phyloP scores from a whole-genome alignment of 805 yeast genomes.

The Ogataea sp. region DNA sequence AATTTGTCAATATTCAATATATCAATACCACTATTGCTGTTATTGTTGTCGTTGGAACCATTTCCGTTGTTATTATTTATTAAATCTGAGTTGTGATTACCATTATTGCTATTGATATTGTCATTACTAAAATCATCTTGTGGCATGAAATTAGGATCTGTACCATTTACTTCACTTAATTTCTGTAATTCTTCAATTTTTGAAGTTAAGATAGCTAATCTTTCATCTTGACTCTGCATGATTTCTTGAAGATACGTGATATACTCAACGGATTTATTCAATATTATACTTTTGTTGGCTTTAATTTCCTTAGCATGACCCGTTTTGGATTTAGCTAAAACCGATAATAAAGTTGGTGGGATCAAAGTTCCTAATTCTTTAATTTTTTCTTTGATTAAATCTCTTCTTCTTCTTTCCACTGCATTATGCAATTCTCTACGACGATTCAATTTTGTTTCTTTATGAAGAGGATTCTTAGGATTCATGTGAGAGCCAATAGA shows the following conservation, averaged over 20 bases:
- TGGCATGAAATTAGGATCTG: neutral
- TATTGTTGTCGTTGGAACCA: conserved; percentile 1
- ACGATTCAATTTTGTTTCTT: conserved; percentile 67
- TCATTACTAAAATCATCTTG: neutral
- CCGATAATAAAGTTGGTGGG: conserved; percentile 63
- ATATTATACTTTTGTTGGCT: conserved; percentile 76
- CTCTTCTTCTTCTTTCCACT: conserved; percentile 88
- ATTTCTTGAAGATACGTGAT: conserved; percentile 58
- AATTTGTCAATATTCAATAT: conserved; percentile 7
- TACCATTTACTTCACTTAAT: conserved; percentile 1
- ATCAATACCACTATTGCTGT: conserved; percentile 4
- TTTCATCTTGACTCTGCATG: conserved; percentile 43
- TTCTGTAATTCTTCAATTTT: conserved; percentile 24
- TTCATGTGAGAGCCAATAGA: conserved; percentile 24
- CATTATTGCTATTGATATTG: neutral
- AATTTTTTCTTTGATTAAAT: conserved; percentile 81
- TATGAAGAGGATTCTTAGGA: conserved; percentile 27
- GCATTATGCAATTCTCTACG: conserved; percentile 90
- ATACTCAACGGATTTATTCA: conserved; percentile 75
- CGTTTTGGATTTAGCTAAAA: conserved; percentile 17
- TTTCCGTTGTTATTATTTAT: conserved; percentile 1
- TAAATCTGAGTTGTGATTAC: neutral
- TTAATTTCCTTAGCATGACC: conserved; percentile 51
- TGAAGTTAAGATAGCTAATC: conserved; percentile 32
- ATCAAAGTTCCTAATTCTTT: conserved; percentile 75